A percentile compares a stretch with the other conserved stretches of the same genome.
Evolutionary conservation across 805 yeast genomes (phyloP).

Genomic region (Candida ipomoeae): DNA sequence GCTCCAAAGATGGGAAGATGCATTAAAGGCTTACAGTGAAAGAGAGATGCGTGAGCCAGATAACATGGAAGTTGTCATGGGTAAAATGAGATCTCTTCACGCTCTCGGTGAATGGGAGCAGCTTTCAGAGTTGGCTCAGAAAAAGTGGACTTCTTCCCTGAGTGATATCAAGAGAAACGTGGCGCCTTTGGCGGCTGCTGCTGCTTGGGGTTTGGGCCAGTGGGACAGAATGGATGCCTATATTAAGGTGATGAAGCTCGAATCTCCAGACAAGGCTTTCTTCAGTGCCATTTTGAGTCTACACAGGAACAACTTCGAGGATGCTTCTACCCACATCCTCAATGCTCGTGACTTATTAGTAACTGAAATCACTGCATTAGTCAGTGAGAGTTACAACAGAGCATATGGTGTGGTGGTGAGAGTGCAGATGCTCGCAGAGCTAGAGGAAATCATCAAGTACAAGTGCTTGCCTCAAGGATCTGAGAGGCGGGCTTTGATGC

Average conservation of each 20-base stretch:
- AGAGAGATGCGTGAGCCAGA: conserved; percentile 63
- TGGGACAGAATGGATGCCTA: conserved; percentile 96
- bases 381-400: conserved; percentile 92
- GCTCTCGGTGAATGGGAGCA: conserved; percentile 99
- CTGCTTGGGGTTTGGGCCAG: conserved; percentile 96
- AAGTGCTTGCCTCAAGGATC: conserved; percentile 81
- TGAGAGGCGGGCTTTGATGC: conserved; percentile 70
- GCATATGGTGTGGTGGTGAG: conserved; percentile 96
- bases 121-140: conserved; percentile 76
- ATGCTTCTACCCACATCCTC: conserved; percentile 72
- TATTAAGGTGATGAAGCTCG: conserved; percentile 82
- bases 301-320: conserved; percentile 81
- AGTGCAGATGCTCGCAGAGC: conserved; percentile 94
- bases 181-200: conserved; percentile 98
- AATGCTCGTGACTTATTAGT: conserved; percentile 86
- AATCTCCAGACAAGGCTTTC: conserved; percentile 92
- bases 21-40: conserved; percentile 81
- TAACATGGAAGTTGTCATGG: conserved; percentile 87
- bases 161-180: conserved; percentile 74
- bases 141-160: conserved; percentile 75
- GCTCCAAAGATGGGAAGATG: conserved; percentile 97
- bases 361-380: conserved; percentile 90
- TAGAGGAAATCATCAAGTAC: conserved; percentile 90
- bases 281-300: conserved; percentile 85
- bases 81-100: conserved; percentile 95